Conservation (phyloP, 83 land plant species). For the Picea abies region DNA sequence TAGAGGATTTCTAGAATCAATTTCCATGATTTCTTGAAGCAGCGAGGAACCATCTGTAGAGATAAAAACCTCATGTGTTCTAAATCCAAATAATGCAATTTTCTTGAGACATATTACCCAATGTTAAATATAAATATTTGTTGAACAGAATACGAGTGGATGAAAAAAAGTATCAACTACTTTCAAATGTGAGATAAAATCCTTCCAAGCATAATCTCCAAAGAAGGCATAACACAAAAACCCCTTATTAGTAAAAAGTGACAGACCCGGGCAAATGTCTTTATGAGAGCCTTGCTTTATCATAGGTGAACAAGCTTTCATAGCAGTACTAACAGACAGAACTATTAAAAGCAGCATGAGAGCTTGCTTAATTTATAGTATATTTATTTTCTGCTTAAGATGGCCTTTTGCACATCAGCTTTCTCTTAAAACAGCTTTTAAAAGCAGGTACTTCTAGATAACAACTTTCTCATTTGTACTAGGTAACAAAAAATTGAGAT, state of each 20-base stretch:
- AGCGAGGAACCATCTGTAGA: neutral
- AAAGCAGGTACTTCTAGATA: too few species aligned
- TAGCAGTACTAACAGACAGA: neutral
- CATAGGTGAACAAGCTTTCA: neutral
- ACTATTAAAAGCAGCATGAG: neutral
- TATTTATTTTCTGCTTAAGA: neutral
- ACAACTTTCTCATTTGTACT: too few species aligned
- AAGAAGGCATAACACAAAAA: neutral
- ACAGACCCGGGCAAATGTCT: neutral
- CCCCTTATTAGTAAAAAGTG: neutral
- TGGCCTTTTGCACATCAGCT: too few species aligned
- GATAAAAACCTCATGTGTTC: neutral
- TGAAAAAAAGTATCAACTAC: neutral
- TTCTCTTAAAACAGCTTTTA: too few species aligned
- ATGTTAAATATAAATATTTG: neutral
- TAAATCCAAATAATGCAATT: neutral
- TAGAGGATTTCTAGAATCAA: neutral
- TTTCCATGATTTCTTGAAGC: neutral
- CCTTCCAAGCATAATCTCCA: neutral
- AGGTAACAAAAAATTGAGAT: too few species aligned
- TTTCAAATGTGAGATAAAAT: neutral
- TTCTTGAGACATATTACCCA: neutral
- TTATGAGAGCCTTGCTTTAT: neutral
- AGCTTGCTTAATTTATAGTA: neutral
- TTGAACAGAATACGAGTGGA: neutral